Conservation (phyloP, 1,284 basidiomycete genomes). For the Irpex rosettiformis region DNA sequence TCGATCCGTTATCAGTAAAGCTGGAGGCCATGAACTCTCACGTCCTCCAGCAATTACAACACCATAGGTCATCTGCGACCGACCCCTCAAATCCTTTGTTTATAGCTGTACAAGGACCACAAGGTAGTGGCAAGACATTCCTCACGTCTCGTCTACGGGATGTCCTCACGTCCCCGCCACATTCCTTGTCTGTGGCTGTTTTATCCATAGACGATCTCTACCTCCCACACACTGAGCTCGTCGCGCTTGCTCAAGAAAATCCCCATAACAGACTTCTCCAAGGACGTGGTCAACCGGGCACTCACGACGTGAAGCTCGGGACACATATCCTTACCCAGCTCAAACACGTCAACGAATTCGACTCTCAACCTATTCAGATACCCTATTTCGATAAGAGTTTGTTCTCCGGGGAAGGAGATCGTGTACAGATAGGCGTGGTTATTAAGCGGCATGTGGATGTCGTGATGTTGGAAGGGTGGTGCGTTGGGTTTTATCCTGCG, state of each 20-base stretch:
- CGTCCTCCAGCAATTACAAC: constrained; percentile 36
- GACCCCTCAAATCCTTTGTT: constrained; percentile 46
- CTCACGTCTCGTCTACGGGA: constrained; percentile 55
- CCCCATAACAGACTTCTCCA: constrained; percentile 63
- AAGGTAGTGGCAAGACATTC: constrained; percentile 82
- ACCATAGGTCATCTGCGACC: constrained; percentile 24
- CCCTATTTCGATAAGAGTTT: constrained; percentile 89
- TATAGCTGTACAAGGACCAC: constrained; percentile 84
- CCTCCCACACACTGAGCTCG: constrained; percentile 61
- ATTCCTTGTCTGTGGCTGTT: constrained; percentile 57
- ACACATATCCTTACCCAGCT: constrained; percentile 48
- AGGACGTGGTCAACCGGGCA: constrained; percentile 85
- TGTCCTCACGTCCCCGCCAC: constrained; percentile 43
- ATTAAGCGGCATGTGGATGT: constrained; percentile 65
- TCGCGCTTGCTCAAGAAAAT: constrained; percentile 48
- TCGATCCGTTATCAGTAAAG: constrained; percentile 21
- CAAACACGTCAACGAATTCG: constrained; percentile 39
- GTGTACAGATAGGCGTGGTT: constrained; percentile 41
- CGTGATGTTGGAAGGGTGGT: constrained; percentile 89
- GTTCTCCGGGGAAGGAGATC: constrained; percentile 79
- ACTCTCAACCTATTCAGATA: constrained; percentile 42
- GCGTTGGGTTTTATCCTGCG: constrained; percentile 70
- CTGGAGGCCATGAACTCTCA: constrained; percentile 41
- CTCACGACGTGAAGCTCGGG: constrained; percentile 77
- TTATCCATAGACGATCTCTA: constrained; percentile 89